Conservation (phyloP, 148 eudicot species). For the Arbutus unedo region DNA sequence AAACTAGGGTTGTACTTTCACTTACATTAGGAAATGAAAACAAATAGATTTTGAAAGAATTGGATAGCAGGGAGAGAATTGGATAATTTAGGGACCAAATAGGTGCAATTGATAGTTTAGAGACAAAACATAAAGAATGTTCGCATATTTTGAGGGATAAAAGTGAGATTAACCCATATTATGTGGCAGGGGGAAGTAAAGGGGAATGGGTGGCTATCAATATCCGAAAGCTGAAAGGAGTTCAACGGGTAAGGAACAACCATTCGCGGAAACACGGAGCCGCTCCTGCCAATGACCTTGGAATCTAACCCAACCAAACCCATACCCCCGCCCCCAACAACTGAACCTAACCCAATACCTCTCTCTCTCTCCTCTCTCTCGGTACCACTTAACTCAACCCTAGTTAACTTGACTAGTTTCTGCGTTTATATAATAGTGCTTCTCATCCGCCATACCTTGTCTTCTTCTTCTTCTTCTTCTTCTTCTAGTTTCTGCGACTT, state of each 20-base stretch:
- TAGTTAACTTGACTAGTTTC: background rate
- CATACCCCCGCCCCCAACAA: background rate
- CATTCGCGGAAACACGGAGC: constrained; percentile 53
- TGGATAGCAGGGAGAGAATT: no score
- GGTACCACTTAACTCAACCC: background rate
- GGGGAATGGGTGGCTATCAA: constrained; percentile 20
- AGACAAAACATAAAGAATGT: no score
- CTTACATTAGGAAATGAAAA: no score
- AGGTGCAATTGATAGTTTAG: no score
- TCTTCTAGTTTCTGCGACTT: background rate
- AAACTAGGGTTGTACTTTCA: no score
- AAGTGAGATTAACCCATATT: no score
- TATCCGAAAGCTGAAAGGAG: constrained; percentile 7
- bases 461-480: background rate
- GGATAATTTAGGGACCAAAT: no score
- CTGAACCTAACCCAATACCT: constrained; percentile 16
- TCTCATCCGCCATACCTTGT: background rate
- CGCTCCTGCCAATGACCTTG: constrained; percentile 41
- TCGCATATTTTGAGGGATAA: no score
- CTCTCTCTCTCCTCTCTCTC: background rate
- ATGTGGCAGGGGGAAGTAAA: background rate
- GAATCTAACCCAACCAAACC: constrained; percentile 31
- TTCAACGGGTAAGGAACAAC: constrained; percentile 30
- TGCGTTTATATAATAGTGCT: constrained; percentile 10
- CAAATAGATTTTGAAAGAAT: no score